Conservation (phyloP, 1,139 yeast species). For the Geotrichum cucujoidarum region DNA sequence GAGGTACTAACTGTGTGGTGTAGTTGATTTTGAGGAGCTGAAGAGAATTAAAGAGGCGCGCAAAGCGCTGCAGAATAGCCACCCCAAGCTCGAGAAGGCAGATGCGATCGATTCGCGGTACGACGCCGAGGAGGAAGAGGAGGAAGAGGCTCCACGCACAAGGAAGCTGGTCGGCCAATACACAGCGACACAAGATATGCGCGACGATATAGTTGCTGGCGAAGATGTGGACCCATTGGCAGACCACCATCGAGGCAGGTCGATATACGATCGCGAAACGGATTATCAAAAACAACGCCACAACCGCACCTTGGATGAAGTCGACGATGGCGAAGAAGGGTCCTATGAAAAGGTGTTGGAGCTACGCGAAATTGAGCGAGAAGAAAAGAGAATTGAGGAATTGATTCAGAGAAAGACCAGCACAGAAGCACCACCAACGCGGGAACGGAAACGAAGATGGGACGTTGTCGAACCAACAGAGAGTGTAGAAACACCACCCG, state of each 20-base stretch:
- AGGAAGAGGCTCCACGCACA: constrained; percentile 11
- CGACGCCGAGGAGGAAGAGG: not conserved
- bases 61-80: constrained; percentile 6
- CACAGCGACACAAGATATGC: constrained; percentile 32
- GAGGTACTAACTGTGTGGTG: not conserved
- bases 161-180: constrained; percentile 32
- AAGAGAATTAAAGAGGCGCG: constrained; percentile 14
- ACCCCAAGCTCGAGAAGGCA: not conserved
- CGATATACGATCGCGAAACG: constrained; percentile 38
- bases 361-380: constrained; percentile 34
- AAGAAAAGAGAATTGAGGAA: constrained; percentile 32
- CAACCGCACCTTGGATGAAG: constrained; percentile 34
- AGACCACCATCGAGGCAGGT: constrained; percentile 32
- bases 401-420: constrained; percentile 28
- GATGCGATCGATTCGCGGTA: not conserved
- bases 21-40: constrained; percentile 15
- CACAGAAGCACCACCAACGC: constrained; percentile 21
- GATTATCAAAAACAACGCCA: constrained; percentile 44
- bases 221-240: constrained; percentile 39
- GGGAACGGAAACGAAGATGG: constrained; percentile 17
- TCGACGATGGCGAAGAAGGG: constrained; percentile 24
- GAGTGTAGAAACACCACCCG: constrained; percentile 22
- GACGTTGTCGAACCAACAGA: constrained; percentile 17
- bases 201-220: constrained; percentile 36
- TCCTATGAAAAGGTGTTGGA: constrained; percentile 32